A percentile compares a stretch with the other conserved stretches of the same genome.
These are phyloP conservation scores for Purshia tridentata DNA, from an alignment of 306 rosid species.

Conservation along the genomic window DNA sequence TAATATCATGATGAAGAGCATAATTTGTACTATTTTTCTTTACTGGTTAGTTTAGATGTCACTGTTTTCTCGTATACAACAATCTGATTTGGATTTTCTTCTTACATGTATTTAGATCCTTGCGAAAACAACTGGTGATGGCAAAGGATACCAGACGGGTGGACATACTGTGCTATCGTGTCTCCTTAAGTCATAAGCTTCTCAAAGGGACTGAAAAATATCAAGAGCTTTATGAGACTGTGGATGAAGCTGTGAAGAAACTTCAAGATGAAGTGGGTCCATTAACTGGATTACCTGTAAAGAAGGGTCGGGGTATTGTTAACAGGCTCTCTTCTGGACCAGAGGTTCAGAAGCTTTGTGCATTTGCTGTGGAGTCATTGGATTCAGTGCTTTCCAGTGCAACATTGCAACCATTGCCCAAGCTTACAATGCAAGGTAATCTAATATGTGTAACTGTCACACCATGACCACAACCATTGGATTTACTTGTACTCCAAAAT, in stretches of 20 bases:
- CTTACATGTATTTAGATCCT: conserved; percentile 54
- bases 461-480: not conserved
- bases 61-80: not conserved
- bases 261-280: conserved; percentile 93
- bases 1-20: not conserved
- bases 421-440: conserved; percentile 53
- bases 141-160: conserved; percentile 93
- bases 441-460: not conserved
- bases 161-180: conserved; percentile 85
- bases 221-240: conserved; percentile 52
- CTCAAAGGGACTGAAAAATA: conserved; percentile 66
- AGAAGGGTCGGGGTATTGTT: conserved; percentile 94
- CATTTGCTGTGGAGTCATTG: conserved; percentile 68
- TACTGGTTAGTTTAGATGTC: not conserved
- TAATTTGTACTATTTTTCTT: not conserved
- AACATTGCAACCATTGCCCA: conserved; percentile 28
- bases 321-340: conserved; percentile 98
- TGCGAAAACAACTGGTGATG: conserved; percentile 72
- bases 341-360: conserved; percentile 85
- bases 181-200: conserved; percentile 83
- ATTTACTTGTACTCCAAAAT: not conserved
- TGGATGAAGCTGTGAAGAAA: conserved; percentile 71
- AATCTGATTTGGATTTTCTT: conserved; percentile 24
- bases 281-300: conserved; percentile 65
- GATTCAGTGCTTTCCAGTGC: conserved; percentile 51